Percentiles rank a stretch among this genome's conserved stretches.
Conservation (phyloP, 805 yeast species). For the Isabelozyma pseudorhagii region DNA sequence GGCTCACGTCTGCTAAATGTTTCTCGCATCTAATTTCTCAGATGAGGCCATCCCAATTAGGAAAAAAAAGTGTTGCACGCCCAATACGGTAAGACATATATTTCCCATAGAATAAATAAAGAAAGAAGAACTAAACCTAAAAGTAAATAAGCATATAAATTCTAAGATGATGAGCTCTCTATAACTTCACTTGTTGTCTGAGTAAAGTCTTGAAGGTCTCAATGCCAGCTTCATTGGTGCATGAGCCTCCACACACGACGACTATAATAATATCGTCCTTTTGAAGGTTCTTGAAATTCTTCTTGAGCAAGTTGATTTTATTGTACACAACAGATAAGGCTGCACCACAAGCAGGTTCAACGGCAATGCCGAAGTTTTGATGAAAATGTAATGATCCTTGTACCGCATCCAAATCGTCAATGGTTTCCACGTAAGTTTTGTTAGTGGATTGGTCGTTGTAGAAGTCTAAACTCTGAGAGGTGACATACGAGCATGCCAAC, state of each 20-base stretch:
- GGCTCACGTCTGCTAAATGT: no score
- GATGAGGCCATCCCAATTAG: no score
- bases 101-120: not conserved
- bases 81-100: not conserved
- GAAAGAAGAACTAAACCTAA: conserved; percentile 3
- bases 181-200: not conserved
- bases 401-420: conserved; percentile 55
- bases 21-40: no score
- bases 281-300: conserved; percentile 21
- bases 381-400: conserved; percentile 50
- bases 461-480: conserved; percentile 46
- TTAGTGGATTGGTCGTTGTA: conserved; percentile 10
- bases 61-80: not conserved
- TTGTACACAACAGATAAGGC: conserved; percentile 54
- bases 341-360: conserved; percentile 77
- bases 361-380: conserved; percentile 46
- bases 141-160: not conserved
- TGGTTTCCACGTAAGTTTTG: conserved; percentile 18
- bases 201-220: conserved; percentile 7
- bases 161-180: not conserved
- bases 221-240: conserved; percentile 12
- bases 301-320: conserved; percentile 21
- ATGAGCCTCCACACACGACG: conserved; percentile 53
- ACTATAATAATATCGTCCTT: conserved; percentile 46
- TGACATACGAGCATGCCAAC: conserved; percentile 59